Percentiles rank a stretch among this genome's conserved stretches.
Conservation (phyloP, 306 rosid species). For the Oxytropis ochrocephala region DNA sequence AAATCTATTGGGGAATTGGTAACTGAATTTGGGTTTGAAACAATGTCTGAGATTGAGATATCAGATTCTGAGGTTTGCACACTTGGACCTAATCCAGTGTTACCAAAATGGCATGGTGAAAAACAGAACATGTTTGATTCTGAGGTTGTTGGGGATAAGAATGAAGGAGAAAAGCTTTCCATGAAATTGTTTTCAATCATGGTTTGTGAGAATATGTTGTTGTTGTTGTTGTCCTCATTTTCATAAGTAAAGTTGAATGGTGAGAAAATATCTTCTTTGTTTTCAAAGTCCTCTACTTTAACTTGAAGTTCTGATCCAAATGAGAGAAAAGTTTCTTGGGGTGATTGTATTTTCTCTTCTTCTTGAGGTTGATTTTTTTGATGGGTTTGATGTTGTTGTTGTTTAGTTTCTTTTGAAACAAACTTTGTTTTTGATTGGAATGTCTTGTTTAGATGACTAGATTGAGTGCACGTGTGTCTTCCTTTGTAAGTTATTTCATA, state of each 20-base stretch:
- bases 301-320: constrained; percentile 37
- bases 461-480: constrained; percentile 59
- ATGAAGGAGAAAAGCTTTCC: constrained; percentile 21
- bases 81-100: constrained; percentile 28
- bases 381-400: not conserved
- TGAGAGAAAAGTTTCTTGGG: constrained; percentile 8
- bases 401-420: constrained; percentile 17
- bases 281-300: constrained; percentile 36
- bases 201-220: constrained; percentile 25
- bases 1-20: constrained; percentile 52
- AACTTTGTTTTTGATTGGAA: constrained; percentile 15
- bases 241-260: constrained; percentile 41
- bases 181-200: constrained; percentile 30
- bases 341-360: constrained; percentile 12
- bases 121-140: constrained; percentile 37
- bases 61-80: constrained; percentile 54
- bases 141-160: constrained; percentile 39
- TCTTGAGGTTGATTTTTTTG: constrained; percentile 17
- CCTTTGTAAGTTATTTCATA: constrained; percentile 51
- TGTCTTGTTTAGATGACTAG: constrained; percentile 21
- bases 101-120: constrained; percentile 26
- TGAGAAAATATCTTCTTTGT: constrained; percentile 37
- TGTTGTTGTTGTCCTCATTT: constrained; percentile 26
- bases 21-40: constrained; percentile 58
- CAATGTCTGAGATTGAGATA: constrained; percentile 39